A percentile compares a stretch with the other conserved stretches of the same genome.
phyloP scores from a whole-genome alignment of 495 filamentous ascomycete genomes.

The Staphylotrichum tortipilum region DNA sequence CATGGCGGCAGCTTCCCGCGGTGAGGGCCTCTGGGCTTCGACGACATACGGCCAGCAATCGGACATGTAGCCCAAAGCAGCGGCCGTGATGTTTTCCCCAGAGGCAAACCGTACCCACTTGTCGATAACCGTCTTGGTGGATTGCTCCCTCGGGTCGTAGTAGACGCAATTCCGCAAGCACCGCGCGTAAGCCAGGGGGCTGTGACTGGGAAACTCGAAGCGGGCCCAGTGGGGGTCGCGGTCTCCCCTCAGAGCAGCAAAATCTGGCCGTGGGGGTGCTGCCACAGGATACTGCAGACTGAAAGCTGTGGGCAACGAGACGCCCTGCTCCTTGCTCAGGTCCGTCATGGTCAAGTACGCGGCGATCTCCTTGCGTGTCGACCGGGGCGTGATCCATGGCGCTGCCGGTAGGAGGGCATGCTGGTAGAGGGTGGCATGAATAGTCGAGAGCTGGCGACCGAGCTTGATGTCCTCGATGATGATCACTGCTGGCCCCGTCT shows the following conservation, averaged over 20 bases:
- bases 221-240: slow-evolving; percentile 39
- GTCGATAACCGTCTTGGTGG: slow-evolving; percentile 41
- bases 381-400: slow-evolving; percentile 23
- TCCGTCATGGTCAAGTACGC: slow-evolving; percentile 64
- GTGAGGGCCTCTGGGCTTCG: slow-evolving; percentile 17
- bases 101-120: slow-evolving; percentile 55
- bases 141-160: slow-evolving; percentile 46
- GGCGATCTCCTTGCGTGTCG: slow-evolving; percentile 26
- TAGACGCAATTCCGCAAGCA: slow-evolving; percentile 41
- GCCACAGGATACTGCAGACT: slow-evolving; percentile 23
- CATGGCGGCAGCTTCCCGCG: neutral
- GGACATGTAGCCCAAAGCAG: slow-evolving; percentile 47
- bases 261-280: slow-evolving; percentile 31
- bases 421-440: slow-evolving; percentile 58
- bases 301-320: slow-evolving; percentile 48
- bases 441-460: slow-evolving; percentile 57
- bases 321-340: slow-evolving; percentile 48
- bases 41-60: slow-evolving; percentile 41
- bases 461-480: slow-evolving; percentile 64
- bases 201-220: slow-evolving; percentile 29
- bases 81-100: slow-evolving; percentile 47
- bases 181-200: slow-evolving; percentile 43
- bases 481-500: slow-evolving; percentile 53
- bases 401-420: slow-evolving; percentile 17
- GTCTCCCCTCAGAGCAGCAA: slow-evolving; percentile 29